Conservation (phyloP, 176 grass and related monocot species). For the Carex cristatella region DNA sequence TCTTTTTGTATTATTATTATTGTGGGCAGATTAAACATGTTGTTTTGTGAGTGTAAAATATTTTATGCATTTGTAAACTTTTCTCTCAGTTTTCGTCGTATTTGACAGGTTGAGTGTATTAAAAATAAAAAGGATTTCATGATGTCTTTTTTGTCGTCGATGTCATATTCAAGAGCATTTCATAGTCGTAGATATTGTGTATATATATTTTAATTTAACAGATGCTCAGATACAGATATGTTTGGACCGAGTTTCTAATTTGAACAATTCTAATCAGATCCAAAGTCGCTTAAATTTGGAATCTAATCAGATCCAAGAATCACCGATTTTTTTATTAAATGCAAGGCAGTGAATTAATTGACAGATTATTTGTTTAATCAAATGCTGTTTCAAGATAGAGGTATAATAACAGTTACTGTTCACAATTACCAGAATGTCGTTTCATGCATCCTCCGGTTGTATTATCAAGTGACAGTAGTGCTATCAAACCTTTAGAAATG, state of each 20-base stretch:
- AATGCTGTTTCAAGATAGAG: too few species aligned
- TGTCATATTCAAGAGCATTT: neutral
- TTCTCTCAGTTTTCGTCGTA: neutral
- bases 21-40: too few species aligned
- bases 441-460: too few species aligned
- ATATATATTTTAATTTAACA: neutral
- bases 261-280: neutral
- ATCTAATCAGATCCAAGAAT: neutral
- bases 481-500: too few species aligned
- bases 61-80: neutral
- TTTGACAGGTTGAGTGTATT: neutral
- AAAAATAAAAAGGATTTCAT: neutral
- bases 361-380: too few species aligned
- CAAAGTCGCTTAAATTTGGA: too few species aligned
- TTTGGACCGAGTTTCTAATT: too few species aligned
- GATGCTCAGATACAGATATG: neutral
- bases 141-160: neutral
- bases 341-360: neutral
- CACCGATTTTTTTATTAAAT: neutral
- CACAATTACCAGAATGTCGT: too few species aligned
- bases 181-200: neutral
- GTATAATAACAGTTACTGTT: too few species aligned
- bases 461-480: too few species aligned
- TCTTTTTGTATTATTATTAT: neutral
- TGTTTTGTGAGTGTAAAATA: neutral